Evolutionary conservation across 768 basidiomycete species (phyloP), one percentile per base, ranked within the genome.

Genomic region (Kwoniella sp.): DNA sequence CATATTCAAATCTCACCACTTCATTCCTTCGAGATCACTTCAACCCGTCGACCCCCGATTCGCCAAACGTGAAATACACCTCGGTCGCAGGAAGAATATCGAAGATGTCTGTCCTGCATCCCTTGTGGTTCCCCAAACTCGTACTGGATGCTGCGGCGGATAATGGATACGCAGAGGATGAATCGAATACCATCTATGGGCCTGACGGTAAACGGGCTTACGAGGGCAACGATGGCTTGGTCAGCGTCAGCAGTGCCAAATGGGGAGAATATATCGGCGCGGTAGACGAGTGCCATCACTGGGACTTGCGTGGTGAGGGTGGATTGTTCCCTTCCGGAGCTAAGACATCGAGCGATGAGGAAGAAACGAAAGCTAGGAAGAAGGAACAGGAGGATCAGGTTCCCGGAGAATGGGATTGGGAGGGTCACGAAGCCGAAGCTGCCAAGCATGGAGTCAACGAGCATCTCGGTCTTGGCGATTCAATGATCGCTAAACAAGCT

Each of bases 181-280:
- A 77, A n/a, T 56, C 55, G 8, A 57, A 56, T 29, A 40, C 51
- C 33, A 24, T 57, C 40, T 33, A 51, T 21, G 78, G 76, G 2
- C 64, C 65, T n/a, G 61, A 70, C 15, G 77, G 76, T 2, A 74
- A 77, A 53, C 54, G 60, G 22, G 65, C 64, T 44, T 75, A 80
- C 44, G 76, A 79, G 71, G 94, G 92, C 0, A 94, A 96, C 76
- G 94, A 97, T 72, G 92, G 92, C 0, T 83, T 97, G 36, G 94
- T 98, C 17, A 89, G 89, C 17, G 84, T 99, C 6, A 67, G 57
- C 51, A 90, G 89, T 71, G 92, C 96, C 5, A 87, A 88, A 68
- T 98, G 95, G 94, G 96, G 96, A 19, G 91, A 96, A 74, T 97
- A 93, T 78, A 81, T 99, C 30, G 96, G 96, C 2, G 86, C 86